Base-by-base conservation (phyloP, 257 asterid species). In the Fraxinus cuspidata region DNA sequence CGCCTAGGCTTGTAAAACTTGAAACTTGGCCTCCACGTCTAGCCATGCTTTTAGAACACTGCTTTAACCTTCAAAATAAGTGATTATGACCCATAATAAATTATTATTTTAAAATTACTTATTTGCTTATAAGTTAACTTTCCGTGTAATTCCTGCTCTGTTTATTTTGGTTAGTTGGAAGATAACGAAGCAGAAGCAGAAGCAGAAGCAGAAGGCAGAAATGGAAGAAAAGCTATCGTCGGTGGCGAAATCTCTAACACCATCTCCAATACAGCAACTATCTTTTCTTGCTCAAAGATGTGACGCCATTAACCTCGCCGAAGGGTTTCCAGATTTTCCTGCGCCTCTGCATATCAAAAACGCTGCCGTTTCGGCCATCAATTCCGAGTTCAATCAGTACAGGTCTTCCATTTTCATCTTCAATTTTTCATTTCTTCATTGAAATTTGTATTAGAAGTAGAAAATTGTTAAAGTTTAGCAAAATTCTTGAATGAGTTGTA, bases 281-380 rank as follows among this genome's bases (percentile, higher is more conserved):
- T 92, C 98, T 2, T 76, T 11, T 73, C 94, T 94, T 7, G 97
- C 97, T 56, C 88, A 94, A 75, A 85, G 85, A 72, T 89, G 94
- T 87, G 88, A 90, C 72, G 98, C 97, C 78, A 69, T 94, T 42
- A 92, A 92, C 83, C 97, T 94, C 69, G 96, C 98, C 60, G 96
- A 91, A 85, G 98, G 98, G 21, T 92, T 91, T 78, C 98, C 98
- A 28, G 96, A 94, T 79, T 94, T 92, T 77, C 92, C 93, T 15
- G 97, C 98, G 0, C 97, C 97, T 34, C 23, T 71, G 0, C 84
- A 82, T 73, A 35, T 94, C 12, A 92, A 94, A 81, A 67, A 81
- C 44, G 97, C 97, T 34, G 98, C 97, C 83, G 83, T 91, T 77
- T 83, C 91, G 38, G 97, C 98, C 83, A 92, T 94, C 72, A 44